These are phyloP conservation scores for Chimonanthus salicifolius DNA, from an alignment of 164 flowering plant species.

Conservation along the genomic window DNA sequence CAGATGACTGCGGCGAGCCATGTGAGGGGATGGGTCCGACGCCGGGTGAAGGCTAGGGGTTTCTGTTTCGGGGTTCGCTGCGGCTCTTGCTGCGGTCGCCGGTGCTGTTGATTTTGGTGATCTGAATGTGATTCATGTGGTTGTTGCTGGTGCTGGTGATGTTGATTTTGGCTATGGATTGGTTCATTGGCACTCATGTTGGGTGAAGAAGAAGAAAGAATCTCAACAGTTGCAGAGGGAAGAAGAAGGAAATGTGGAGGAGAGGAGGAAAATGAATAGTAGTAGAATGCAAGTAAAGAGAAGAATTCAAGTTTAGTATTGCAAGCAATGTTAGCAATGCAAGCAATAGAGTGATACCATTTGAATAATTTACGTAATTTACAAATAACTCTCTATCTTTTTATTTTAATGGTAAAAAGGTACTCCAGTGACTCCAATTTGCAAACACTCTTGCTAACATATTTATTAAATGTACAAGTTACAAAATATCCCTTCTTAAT, in stretches of 20 bases:
- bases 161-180: neutral
- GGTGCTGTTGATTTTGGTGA: neutral
- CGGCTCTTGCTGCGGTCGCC: neutral
- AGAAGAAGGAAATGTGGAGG: neutral
- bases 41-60: neutral
- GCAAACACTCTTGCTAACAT: no score
- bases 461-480: no score
- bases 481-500: no score
- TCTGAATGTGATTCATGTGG: neutral
- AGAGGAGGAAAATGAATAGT: neutral
- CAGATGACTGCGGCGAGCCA: slow-evolving; percentile 58
- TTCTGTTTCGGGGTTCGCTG: neutral
- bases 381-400: no score
- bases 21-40: slow-evolving; percentile 25
- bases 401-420: no score
- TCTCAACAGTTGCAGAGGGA: neutral
- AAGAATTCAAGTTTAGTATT: neutral
- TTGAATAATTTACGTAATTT: no score
- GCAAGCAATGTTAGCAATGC: neutral
- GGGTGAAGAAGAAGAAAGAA: neutral
- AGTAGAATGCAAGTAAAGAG: neutral
- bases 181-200: neutral
- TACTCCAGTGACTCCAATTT: no score
- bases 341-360: neutral
- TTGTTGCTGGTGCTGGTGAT: neutral